A percentile compares a stretch with the other conserved stretches of the same genome.
Conservation (phyloP, 768 basidiomycete genomes). For the Ephemerocybe angulata region DNA sequence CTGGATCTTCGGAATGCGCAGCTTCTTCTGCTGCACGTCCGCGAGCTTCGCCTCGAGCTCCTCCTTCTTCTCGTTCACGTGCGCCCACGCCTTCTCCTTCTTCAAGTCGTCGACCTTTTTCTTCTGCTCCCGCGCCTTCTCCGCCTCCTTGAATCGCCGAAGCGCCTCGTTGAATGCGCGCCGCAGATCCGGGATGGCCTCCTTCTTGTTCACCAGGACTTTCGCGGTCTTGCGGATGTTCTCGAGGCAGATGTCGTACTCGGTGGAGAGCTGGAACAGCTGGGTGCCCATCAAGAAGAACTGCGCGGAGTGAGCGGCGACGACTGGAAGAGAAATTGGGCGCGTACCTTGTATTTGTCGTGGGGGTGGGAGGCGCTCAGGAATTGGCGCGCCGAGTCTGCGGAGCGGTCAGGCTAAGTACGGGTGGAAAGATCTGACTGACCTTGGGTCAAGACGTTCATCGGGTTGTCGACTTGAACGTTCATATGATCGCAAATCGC, state of each 20-base stretch:
- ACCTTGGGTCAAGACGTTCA: constrained; percentile 92
- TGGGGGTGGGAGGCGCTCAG: constrained; percentile 73
- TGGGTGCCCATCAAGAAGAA: constrained; percentile 95
- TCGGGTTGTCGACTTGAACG: constrained; percentile 93
- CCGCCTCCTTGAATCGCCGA: constrained; percentile 65
- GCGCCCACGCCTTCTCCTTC: constrained; percentile 85
- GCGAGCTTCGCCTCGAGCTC: constrained; percentile 42
- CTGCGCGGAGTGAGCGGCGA: no score
- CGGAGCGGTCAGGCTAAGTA: no score
- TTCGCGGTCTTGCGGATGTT: constrained; percentile 70
- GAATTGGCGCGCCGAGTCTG: constrained; percentile 76
- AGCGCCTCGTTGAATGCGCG: constrained; percentile 53
- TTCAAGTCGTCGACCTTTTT: constrained; percentile 66
- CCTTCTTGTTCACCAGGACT: constrained; percentile 65
- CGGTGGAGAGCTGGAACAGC: constrained; percentile 79
- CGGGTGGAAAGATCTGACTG: constrained; percentile 16
- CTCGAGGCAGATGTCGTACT: constrained; percentile 74
- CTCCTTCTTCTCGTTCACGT: constrained; percentile 66
- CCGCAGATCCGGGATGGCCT: constrained; percentile 75
- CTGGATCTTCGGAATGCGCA: constrained; percentile 37
- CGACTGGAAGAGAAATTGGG: no score
- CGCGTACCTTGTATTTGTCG: constrained; percentile 95
- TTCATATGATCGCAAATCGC: constrained; percentile 94
- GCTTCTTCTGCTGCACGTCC: constrained; percentile 32
- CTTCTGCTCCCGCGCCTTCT: constrained; percentile 68